Base-by-base conservation (phyloP, 306 rosid species). In the Dicorynia guianensis region DNA sequence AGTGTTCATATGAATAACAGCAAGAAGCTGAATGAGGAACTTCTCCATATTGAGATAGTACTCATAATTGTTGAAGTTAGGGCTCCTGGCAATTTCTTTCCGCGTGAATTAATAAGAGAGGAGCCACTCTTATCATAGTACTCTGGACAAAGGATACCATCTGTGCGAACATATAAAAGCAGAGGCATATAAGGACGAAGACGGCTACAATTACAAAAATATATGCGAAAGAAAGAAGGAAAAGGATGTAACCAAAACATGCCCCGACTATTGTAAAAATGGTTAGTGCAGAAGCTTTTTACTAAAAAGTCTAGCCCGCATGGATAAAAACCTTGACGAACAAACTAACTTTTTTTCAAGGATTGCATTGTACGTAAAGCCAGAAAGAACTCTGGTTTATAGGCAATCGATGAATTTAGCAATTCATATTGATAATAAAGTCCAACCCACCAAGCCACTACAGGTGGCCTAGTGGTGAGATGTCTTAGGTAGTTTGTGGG, bases 61-160 rank as follows among this genome's bases (percentile, higher is more conserved):
- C 36, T 47, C 19, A 20, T 36, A 10, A 30, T 6, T 18, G 25
- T 49, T 40, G 18, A 78, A 54, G 47, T 84, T 67, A 83, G 7
- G 75, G 81, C 60, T 74, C 85, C 66, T 50, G 63, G 85, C 80
- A 71, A 65, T 9, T 73, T 71, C 40, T 76, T 34, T 64, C 76
- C 72, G 62, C 33, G 60, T 62, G 80, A 66, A 62, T 86, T 49
- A 76, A 30, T 49, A 82, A 77, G 59, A 85, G 74, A 46, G 96
- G 91, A 71, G 49, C 75, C 69, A 59, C 85, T 81, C 76, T 84
- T 25, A 94, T 87, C 86, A 77, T 88, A 69, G 74, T 39, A 53
- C 98, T 94, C 57, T 89, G 98, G 60, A 80, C 76, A 70, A 91
- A 94, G 63, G 97, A 88, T 44, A 90, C 73, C 98, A 94, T 91